Evolutionary conservation across 148 eudicot genomes (phyloP).

Genomic region (Diospyros lotus): DNA sequence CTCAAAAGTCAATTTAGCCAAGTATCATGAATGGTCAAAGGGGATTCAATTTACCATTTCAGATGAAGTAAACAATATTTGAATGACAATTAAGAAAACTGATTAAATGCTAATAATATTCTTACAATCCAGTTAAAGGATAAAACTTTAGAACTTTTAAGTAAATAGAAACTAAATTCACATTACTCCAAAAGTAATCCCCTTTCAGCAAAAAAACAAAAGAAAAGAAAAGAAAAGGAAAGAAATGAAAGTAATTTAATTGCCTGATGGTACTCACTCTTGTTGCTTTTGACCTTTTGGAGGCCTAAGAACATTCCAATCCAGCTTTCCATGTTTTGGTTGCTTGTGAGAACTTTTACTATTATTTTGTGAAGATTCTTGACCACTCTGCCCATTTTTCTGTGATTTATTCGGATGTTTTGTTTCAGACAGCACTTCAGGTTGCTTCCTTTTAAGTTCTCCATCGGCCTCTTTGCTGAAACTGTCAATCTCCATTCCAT

Average conservation of each 20-base stretch:
- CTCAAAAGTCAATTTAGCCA: too few species aligned
- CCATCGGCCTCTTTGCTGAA: conserved; percentile 7
- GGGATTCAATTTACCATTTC: neutral
- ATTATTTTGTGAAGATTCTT: conserved; percentile 30
- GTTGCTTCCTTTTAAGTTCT: conserved; percentile 8
- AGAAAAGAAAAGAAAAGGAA: too few species aligned
- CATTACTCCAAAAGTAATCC: neutral
- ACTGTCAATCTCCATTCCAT: conserved; percentile 22
- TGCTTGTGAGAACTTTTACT: conserved; percentile 37
- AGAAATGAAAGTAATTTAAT: neutral
- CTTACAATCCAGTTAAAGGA: conserved; percentile 4
- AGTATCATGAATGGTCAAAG: too few species aligned
- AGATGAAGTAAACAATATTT: neutral
- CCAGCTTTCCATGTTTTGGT: conserved; percentile 53
- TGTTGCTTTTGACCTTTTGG: conserved; percentile 46
- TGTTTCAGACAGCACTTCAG: conserved; percentile 2
- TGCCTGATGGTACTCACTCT: conserved; percentile 16
- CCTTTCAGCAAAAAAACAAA: neutral
- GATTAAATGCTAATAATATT: neutral
- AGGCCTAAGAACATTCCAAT: conserved; percentile 66
- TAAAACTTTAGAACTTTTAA: neutral
- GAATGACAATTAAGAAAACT: conserved; percentile 1
- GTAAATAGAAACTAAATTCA: neutral
- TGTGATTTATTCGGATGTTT: conserved; percentile 33
- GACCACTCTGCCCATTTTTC: conserved; percentile 30